These are phyloP conservation scores for Batrachochytrium dendrobatidis DNA, from an alignment of 371 early-diverging fungal species.

Conservation along the genomic window DNA sequence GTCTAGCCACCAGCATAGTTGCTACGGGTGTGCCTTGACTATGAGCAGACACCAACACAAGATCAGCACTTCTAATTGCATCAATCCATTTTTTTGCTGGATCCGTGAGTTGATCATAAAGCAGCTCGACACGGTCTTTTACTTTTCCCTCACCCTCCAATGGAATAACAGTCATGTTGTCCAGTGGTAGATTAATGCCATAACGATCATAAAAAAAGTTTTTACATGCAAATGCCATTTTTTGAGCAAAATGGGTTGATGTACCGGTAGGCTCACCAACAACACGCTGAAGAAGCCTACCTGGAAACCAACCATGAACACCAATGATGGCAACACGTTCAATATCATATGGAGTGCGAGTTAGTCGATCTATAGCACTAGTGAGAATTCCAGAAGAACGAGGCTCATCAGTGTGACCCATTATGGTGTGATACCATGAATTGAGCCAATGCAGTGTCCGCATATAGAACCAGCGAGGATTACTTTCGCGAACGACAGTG, in stretches of 20 bases:
- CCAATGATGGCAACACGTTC: constrained; percentile 32
- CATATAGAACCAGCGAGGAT: constrained; percentile 11
- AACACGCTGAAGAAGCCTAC: constrained; percentile 39
- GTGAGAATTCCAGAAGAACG: constrained; percentile 2
- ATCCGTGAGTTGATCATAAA: constrained; percentile 54
- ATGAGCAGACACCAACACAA: constrained; percentile 80
- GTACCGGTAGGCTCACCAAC: constrained; percentile 91
- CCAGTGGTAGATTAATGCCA: constrained; percentile 38
- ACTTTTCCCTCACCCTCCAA: constrained; percentile 87
- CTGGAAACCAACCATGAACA: constrained; percentile 89
- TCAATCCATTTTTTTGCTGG: constrained; percentile 15
- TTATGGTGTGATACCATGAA: not conserved
- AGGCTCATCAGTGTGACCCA: constrained; percentile 5
- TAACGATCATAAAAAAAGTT: constrained; percentile 31
- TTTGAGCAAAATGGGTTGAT: constrained; percentile 75
- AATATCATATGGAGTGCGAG: constrained; percentile 20
- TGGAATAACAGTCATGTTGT: constrained; percentile 65
- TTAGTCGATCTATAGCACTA: constrained; percentile 13
- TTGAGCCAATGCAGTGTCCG: constrained; percentile 15
- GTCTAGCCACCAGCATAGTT: constrained; percentile 58
- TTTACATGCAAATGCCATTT: constrained; percentile 52
- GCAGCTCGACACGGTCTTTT: constrained; percentile 65
- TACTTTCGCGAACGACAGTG: constrained; percentile 19
- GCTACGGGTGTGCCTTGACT: constrained; percentile 89
- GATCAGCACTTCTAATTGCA: constrained; percentile 53